phyloP scores from a whole-genome alignment of 2,329 filamentous ascomycete species.

The Bipolaris gigantea region DNA sequence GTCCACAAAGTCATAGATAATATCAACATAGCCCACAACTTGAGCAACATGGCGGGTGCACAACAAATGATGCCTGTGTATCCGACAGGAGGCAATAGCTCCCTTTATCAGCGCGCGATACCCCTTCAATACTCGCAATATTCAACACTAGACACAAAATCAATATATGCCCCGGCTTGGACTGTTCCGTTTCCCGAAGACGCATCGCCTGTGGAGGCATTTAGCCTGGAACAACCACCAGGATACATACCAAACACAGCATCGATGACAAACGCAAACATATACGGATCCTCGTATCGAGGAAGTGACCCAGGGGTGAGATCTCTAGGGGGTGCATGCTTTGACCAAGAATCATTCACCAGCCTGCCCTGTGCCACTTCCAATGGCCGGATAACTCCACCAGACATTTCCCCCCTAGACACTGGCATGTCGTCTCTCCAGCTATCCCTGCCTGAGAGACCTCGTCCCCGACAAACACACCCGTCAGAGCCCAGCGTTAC shows the following conservation, averaged over 20 bases:
- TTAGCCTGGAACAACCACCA: conserved; percentile 25
- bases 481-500: conserved; percentile 20
- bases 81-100: conserved; percentile 5
- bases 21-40: conserved; percentile 18
- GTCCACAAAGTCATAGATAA: conserved; percentile 30
- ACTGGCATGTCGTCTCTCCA: conserved; percentile 34
- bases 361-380: conserved; percentile 25
- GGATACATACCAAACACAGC: conserved; percentile 25
- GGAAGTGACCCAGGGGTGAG: conserved; percentile 23
- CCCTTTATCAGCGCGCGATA: conserved; percentile 20
- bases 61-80: conserved; percentile 32
- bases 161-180: conserved; percentile 28
- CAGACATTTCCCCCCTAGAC: conserved; percentile 35
- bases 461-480: conserved; percentile 19
- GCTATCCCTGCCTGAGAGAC: conserved; percentile 30
- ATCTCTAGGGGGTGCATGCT: conserved; percentile 17
- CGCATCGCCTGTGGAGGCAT: conserved; percentile 34
- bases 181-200: conserved; percentile 30
- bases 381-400: conserved; percentile 10
- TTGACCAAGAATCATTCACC: conserved; percentile 28
- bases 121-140: conserved; percentile 23
- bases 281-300: conserved; percentile 22
- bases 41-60: conserved; percentile 20
- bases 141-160: conserved; percentile 24
- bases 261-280: conserved; percentile 11